Percentiles rank a stretch among this genome's conserved stretches.
Conservation (phyloP, 106 monocot species). For the Dendrobium nobile region DNA sequence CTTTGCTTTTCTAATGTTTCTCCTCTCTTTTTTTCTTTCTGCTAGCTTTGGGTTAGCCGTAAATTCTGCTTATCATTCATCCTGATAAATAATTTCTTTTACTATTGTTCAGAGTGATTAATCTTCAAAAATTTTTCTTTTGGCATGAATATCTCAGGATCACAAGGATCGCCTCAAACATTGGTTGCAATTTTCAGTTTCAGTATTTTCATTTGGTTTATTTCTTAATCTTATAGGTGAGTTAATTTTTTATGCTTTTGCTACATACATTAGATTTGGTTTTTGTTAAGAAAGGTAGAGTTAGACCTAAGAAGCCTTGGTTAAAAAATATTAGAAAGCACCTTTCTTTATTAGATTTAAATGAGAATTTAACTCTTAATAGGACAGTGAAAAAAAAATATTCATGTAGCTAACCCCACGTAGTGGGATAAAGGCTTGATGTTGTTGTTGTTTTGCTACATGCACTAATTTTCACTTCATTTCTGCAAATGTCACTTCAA, state of each 20-base stretch:
- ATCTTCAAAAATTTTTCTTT: not conserved
- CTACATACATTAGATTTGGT: too few relatives aligned
- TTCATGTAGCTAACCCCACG: too few relatives aligned
- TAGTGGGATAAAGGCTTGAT: too few relatives aligned
- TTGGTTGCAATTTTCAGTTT: slow-evolving; percentile 52
- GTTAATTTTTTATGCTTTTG: not conserved
- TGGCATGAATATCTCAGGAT: slow-evolving; percentile 31
- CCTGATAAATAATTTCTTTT: not conserved
- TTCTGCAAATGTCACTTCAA: not conserved
- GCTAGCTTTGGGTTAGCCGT: not conserved
- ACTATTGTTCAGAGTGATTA: not conserved
- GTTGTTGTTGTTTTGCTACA: not conserved
- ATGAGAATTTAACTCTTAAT: too few relatives aligned
- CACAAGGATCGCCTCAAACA: slow-evolving; percentile 48
- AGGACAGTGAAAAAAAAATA: too few relatives aligned
- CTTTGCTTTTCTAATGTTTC: not conserved
- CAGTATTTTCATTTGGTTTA: slow-evolving; percentile 43
- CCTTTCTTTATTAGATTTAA: too few relatives aligned
- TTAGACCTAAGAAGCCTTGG: too few relatives aligned
- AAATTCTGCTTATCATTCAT: not conserved
- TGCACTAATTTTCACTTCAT: not conserved
- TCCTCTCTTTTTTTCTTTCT: not conserved
- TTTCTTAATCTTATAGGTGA: slow-evolving; percentile 50
- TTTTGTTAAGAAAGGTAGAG: too few relatives aligned
- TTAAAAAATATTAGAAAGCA: too few relatives aligned